phyloP scores from a whole-genome alignment of 2,329 filamentous ascomycete species.

The Fusarium musae region DNA sequence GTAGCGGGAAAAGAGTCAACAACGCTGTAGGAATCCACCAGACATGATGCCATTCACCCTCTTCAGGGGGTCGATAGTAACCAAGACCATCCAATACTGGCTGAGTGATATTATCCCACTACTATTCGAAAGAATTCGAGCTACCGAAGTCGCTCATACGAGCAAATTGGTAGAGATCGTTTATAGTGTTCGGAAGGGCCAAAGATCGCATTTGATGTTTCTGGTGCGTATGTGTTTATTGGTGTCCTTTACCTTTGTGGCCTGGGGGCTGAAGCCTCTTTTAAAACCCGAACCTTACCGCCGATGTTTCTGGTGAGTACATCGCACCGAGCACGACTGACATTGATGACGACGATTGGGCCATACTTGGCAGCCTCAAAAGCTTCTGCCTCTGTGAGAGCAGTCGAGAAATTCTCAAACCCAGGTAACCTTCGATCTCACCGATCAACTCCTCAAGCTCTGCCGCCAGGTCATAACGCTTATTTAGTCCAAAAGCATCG shows the following conservation, averaged over 20 bases:
- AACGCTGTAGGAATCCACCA: background rate
- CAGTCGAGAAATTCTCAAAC: background rate
- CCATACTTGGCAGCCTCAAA: background rate
- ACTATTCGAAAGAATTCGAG: background rate
- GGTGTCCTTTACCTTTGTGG: too few relatives aligned
- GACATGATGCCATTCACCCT: rapidly evolving
- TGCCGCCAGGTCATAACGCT: background rate
- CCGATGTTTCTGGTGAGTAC: background rate
- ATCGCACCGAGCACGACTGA: background rate
- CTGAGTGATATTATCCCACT: background rate
- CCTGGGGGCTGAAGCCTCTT: too few relatives aligned
- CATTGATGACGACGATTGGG: background rate
- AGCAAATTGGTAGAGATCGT: background rate
- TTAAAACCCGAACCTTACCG: too few relatives aligned
- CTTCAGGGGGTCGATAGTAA: rapidly evolving
- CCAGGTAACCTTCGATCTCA: background rate
- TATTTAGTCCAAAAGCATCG: background rate
- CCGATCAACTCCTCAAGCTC: background rate
- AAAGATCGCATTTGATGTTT: background rate
- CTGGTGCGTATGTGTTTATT: too few relatives aligned
- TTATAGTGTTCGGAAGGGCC: background rate
- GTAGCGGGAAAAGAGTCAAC: background rate
- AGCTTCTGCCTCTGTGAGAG: background rate
- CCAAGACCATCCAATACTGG: background rate
- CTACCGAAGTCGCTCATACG: background rate